phyloP scores from a whole-genome alignment of 2,329 filamentous ascomycete genomes.

The Fusarium pseudonygamai region DNA sequence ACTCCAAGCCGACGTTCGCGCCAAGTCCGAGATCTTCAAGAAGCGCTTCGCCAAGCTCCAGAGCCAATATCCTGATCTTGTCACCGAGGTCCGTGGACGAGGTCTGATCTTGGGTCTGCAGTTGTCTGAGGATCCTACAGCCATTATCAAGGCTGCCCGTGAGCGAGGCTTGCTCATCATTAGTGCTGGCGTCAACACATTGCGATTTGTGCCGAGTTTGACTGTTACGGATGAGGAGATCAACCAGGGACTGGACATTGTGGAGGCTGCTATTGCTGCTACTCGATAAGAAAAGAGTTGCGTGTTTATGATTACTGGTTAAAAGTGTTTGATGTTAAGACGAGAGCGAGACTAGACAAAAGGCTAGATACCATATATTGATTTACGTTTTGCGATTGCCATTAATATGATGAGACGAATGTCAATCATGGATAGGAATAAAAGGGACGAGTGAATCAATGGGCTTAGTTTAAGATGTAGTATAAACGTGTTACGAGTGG shows the following conservation, averaged over 20 bases:
- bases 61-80: slow-evolving; percentile 69
- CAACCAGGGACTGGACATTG: slow-evolving; percentile 75
- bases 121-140: slow-evolving; percentile 75
- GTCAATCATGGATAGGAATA: accelerated
- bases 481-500: accelerated
- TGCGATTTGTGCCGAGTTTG: slow-evolving; percentile 90
- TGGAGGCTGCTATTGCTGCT: slow-evolving; percentile 71
- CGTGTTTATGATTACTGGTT: background rate
- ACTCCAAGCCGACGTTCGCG: slow-evolving; percentile 74
- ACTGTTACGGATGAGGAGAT: slow-evolving; percentile 85
- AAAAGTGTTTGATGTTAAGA: slow-evolving; percentile 10
- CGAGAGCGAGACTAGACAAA: slow-evolving; percentile 27
- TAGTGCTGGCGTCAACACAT: slow-evolving; percentile 89
- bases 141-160: slow-evolving; percentile 83
- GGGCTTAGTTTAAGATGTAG: background rate
- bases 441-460: background rate
- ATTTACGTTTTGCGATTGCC: slow-evolving; percentile 7
- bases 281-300: slow-evolving; percentile 45
- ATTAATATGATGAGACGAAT: background rate
- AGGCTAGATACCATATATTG: slow-evolving; percentile 30
- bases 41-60: slow-evolving; percentile 59
- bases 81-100: slow-evolving; percentile 82
- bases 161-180: slow-evolving; percentile 91
- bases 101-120: slow-evolving; percentile 91
- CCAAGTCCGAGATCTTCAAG: slow-evolving; percentile 67